These are phyloP conservation scores for Xylona heveae DNA, from an alignment of 495 filamentous ascomycete species.

Conservation along the genomic window DNA sequence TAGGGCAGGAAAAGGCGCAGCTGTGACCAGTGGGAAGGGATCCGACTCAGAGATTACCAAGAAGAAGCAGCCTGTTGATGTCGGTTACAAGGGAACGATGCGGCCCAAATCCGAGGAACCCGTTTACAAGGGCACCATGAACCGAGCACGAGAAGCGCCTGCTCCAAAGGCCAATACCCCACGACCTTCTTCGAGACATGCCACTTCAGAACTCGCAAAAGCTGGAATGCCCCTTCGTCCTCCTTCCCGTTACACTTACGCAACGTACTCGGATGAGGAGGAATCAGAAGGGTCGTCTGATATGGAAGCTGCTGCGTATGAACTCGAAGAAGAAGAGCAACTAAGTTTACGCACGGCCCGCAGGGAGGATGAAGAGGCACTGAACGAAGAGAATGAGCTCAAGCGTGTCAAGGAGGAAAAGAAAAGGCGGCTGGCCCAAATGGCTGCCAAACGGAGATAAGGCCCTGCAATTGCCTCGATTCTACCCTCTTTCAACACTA, in stretches of 20 bases:
- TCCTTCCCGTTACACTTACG: slow-evolving; percentile 8
- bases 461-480: too few relatives aligned
- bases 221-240: slow-evolving; percentile 9
- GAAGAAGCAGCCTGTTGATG: slow-evolving; percentile 11
- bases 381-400: slow-evolving; percentile 26
- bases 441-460: slow-evolving; percentile 21
- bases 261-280: slow-evolving; percentile 15
- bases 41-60: slow-evolving; percentile 1
- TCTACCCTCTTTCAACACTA: too few relatives aligned
- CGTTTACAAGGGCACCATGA: slow-evolving; percentile 37
- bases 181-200: slow-evolving; percentile 4
- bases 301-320: slow-evolving; percentile 43
- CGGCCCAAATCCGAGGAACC: slow-evolving; percentile 19
- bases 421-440: slow-evolving; percentile 24
- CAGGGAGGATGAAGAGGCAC: slow-evolving; percentile 37
- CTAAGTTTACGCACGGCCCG: slow-evolving; percentile 25
- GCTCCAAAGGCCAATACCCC: slow-evolving; percentile 1
- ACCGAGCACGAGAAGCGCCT: slow-evolving; percentile 10
- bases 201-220: neutral
- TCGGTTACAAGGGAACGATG: slow-evolving; percentile 30
- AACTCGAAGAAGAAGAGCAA: slow-evolving; percentile 36
- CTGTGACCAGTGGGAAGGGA: slow-evolving; percentile 2
- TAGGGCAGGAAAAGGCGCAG: slow-evolving; percentile 4
- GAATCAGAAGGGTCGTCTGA: slow-evolving; percentile 33
- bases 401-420: slow-evolving; percentile 35